These are phyloP conservation scores for Lachnellula occidentalis DNA, from an alignment of 2,329 filamentous ascomycete genomes.

Conservation along the genomic window DNA sequence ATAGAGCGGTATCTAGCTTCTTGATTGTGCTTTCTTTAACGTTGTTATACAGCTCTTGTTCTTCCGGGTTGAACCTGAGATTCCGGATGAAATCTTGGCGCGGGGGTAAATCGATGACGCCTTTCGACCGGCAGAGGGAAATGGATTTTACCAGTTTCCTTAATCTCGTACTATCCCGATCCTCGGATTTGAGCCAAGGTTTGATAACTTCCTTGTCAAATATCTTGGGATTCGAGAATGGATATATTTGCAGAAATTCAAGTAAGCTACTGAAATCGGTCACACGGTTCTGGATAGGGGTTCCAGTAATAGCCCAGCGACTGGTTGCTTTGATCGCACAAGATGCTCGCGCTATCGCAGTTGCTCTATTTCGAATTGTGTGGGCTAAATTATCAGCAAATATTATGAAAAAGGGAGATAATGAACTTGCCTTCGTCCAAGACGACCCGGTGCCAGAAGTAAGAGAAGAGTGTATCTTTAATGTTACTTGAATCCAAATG, in stretches of 20 bases:
- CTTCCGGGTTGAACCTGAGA: constrained; percentile 34
- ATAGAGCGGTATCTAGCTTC: constrained; percentile 33
- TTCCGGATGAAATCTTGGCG: constrained; percentile 31
- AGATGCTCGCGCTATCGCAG: constrained; percentile 33
- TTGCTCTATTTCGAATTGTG: constrained; percentile 11
- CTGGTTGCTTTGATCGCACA: constrained; percentile 33
- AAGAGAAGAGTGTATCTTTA: constrained; percentile 28
- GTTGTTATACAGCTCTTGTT: constrained; percentile 34
- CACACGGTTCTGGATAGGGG: constrained; percentile 43
- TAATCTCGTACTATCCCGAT: constrained; percentile 36
- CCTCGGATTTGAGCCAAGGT: constrained; percentile 35
- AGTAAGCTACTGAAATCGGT: constrained; percentile 39
- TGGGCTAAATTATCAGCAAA: constrained; percentile 5
- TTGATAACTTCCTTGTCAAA: constrained; percentile 34
- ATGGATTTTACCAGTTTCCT: constrained; percentile 36
- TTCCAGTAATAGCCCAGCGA: constrained; percentile 45
- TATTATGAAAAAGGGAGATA: too few relatives aligned
- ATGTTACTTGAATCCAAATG: constrained; percentile 30
- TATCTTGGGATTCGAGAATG: constrained; percentile 34
- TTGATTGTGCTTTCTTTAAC: constrained; percentile 27
- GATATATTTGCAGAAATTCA: constrained; percentile 38
- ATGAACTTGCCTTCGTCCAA: constrained; percentile 39
- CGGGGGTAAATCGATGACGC: constrained; percentile 35
- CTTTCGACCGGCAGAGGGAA: constrained; percentile 37
- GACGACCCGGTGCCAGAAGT: constrained; percentile 38